Conservation (phyloP, 1,284 basidiomycete species). For the Cronartium ribicola region DNA sequence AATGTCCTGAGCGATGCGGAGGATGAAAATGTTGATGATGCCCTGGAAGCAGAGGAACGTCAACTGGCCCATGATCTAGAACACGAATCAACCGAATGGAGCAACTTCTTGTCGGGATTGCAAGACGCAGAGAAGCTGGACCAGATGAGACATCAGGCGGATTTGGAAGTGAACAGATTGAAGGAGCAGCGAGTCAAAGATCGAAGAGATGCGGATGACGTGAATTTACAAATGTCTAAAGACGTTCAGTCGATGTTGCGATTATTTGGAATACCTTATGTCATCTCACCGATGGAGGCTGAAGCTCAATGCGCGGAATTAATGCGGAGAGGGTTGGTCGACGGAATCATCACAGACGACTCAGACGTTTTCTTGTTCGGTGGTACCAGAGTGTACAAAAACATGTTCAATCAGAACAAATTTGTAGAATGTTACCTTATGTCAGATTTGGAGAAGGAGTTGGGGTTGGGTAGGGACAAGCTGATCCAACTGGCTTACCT, state of each 20-base stretch:
- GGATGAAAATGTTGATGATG: conserved; percentile 27
- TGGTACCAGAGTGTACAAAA: conserved; percentile 86
- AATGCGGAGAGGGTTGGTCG: conserved; percentile 75
- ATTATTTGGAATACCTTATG: conserved; percentile 94
- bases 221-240: conserved; percentile 23
- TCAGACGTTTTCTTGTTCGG: conserved; percentile 94
- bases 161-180: conserved; percentile 20
- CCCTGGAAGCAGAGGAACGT: conserved; percentile 32
- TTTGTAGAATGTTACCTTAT: conserved; percentile 92
- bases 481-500: conserved; percentile 87
- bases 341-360: conserved; percentile 98
- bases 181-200: conserved; percentile 26
- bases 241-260: conserved; percentile 58
- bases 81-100: conserved; percentile 33
- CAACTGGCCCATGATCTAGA: conserved; percentile 10
- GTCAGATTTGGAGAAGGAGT: conserved; percentile 77
- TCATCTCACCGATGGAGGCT: conserved; percentile 98
- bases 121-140: conserved; percentile 27
- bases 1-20: conserved; percentile 12
- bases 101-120: conserved; percentile 20
- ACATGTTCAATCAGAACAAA: conserved; percentile 99
- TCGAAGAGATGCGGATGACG: conserved; percentile 36
- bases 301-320: conserved; percentile 98
- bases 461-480: conserved; percentile 79
- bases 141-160: conserved; percentile 17